Base-by-base conservation (phyloP, 2,329 filamentous ascomycete genomes). In the Cladosporium colombiae region DNA sequence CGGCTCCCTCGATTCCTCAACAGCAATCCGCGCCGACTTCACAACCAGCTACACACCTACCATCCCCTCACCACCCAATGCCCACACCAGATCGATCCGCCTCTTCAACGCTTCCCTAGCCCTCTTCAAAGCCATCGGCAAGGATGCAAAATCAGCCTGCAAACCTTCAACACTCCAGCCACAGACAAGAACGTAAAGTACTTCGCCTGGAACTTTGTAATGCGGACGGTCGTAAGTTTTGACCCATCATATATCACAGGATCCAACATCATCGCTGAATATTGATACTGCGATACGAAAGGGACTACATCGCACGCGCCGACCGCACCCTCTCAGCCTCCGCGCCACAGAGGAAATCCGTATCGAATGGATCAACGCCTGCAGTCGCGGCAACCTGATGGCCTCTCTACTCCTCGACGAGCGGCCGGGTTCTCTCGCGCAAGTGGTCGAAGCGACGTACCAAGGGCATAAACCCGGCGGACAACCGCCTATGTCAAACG, bases 121-220 rank as follows among this genome's bases (percentile, higher is more conserved):
- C 14, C 44, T 62, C 31, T 50, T 53, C 25, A 52, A 53, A 35
- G 21, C 50, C 21, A 27, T 62, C 21, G 60, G 27, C 2, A 31
- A 62, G n/a, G 35, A 62, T 35, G 44, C 37, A 18, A 31, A n/a
- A 62, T 53, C n/a, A 62, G 35, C 27, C 25, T 16, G 29, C 60
- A 62, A 37, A 37, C 29, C 23, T 53, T 52, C 44, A 37, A 37
- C 44, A 62, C 60, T 5, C 60, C 60, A 14, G 60, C 46, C n/a
- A 18, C 6, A 5, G 46, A 62, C 16, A 62, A 62, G 29, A 62
- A 62, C n/a, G 50, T n/a, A 10, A 29, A 52, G 46, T 62, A 62
- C n/a, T 62, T 62, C n/a, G 23, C 44, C 4, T 62, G 44, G 60
- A 31, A 40, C 10, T 53, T 62, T 11, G 46, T 53, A 6, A 29